Percentiles rank a stretch among this genome's conserved stretches.
phyloP scores from a whole-genome alignment of 1,139 yeast species.

The Debaryomycetaceae sp. region DNA sequence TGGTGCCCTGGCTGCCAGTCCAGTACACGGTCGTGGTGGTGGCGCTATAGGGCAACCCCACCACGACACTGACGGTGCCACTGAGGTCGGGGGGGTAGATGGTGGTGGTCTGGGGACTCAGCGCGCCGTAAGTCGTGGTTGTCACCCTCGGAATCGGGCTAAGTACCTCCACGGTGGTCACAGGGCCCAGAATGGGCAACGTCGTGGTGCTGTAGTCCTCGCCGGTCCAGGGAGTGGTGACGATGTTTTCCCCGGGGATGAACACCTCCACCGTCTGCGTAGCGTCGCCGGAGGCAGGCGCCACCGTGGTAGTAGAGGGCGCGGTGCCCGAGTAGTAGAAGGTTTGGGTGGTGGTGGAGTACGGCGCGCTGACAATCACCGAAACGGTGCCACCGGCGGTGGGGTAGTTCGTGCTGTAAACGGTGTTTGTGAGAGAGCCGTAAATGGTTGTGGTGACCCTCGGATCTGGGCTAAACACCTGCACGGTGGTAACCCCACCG shows the following conservation, averaged over 20 bases:
- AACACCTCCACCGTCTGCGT: constrained; percentile 8
- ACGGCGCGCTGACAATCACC: constrained; percentile 1
- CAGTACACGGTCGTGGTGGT: not conserved
- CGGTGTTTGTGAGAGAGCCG: not conserved
- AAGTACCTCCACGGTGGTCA: constrained; percentile 6
- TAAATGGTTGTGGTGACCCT: not conserved
- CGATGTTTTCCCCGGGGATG: constrained; percentile 4
- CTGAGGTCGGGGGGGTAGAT: not conserved
- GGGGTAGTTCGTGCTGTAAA: constrained; percentile 1
- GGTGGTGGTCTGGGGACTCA: constrained; percentile 3
- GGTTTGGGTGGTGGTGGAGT: not conserved
- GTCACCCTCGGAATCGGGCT: constrained; percentile 1
- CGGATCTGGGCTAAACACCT: not conserved
- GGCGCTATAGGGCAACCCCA: not conserved
- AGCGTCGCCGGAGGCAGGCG: too few relatives aligned
- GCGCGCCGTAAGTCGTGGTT: constrained; percentile 3
- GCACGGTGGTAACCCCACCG: constrained; percentile 4
- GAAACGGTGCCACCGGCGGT: constrained; percentile 1
- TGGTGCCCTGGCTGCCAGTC: too few relatives aligned
- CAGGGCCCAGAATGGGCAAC: not conserved
- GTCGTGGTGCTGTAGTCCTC: not conserved
- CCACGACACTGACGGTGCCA: constrained; percentile 1
- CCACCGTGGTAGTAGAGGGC: too few relatives aligned
- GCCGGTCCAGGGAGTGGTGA: constrained; percentile 6
- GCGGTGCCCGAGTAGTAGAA: too few relatives aligned